A percentile compares a stretch with the other conserved stretches of the same genome.
phyloP scores from a whole-genome alignment of 495 filamentous ascomycete genomes.

The Penicillium nucicola region DNA sequence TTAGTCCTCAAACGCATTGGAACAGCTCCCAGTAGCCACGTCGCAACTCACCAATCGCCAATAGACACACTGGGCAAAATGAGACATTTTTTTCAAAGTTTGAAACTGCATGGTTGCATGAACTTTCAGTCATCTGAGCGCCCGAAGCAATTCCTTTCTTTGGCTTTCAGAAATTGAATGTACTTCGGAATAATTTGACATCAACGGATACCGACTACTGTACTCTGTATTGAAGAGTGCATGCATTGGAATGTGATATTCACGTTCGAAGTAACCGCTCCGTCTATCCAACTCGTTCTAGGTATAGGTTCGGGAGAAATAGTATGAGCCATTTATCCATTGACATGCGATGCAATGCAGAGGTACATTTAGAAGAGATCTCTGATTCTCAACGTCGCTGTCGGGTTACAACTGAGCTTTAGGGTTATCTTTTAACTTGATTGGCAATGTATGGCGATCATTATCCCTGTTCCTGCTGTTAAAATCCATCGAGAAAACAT shows the following conservation, averaged over 20 bases:
- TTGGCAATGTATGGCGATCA: slow-evolving; percentile 1
- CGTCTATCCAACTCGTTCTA: slow-evolving; percentile 8
- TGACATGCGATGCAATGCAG: slow-evolving; percentile 1
- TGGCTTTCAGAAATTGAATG: too few relatives aligned
- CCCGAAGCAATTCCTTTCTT: not conserved
- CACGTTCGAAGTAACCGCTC: not conserved
- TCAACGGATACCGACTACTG: not conserved
- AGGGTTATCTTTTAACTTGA: not conserved
- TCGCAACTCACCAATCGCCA: too few relatives aligned
- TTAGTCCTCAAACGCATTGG: not conserved
- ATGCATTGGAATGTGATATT: slow-evolving; percentile 31
- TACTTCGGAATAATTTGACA: too few relatives aligned
- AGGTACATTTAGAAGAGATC: not conserved
- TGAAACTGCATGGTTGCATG: not conserved
- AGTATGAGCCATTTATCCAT: not conserved
- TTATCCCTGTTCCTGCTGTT: not conserved
- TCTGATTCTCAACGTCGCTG: too few relatives aligned
- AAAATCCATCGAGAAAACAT: not conserved
- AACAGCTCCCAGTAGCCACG: not conserved
- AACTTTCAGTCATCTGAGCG: not conserved
- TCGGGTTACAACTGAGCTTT: not conserved
- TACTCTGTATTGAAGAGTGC: slow-evolving; percentile 8
- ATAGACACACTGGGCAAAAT: too few relatives aligned
- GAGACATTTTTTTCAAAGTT: not conserved
- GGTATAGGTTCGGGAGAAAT: not conserved